phyloP scores from a whole-genome alignment of 1,139 yeast species.

The Yamadazyma epiphylla region DNA sequence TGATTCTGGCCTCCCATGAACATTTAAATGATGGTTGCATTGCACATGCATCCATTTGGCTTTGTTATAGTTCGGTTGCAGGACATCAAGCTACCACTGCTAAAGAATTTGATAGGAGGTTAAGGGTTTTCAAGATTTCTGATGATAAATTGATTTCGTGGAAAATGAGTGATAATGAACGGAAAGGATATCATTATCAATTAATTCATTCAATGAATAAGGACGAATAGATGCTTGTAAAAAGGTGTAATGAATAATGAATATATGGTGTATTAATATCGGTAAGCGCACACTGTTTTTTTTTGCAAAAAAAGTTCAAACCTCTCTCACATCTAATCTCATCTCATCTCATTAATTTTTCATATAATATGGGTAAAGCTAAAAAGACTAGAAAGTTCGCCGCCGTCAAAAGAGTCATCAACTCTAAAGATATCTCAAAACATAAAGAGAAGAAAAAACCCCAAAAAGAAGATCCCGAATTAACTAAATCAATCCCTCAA shows the following conservation, averaged over 20 bases:
- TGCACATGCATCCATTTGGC: constrained; percentile 24
- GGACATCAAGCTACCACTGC: constrained; percentile 37
- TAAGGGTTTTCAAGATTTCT: constrained; percentile 33
- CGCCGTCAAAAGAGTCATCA: constrained; percentile 77
- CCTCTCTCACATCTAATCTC: too few relatives aligned
- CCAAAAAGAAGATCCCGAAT: constrained; percentile 58
- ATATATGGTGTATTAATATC: too few relatives aligned
- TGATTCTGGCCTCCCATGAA: constrained; percentile 51
- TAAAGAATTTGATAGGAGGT: constrained; percentile 24
- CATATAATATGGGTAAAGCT: constrained; percentile 78
- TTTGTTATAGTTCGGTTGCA: constrained; percentile 38
- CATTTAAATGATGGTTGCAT: constrained; percentile 56
- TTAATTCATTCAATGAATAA: constrained; percentile 16
- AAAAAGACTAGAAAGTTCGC: constrained; percentile 94
- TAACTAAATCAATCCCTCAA: constrained; percentile 84
- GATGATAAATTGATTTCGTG: constrained; percentile 30
- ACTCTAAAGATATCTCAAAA: constrained; percentile 68
- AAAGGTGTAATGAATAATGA: too few relatives aligned
- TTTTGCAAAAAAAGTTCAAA: too few relatives aligned
- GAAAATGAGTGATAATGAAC: constrained; percentile 32
- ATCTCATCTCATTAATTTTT: constrained; percentile 6
- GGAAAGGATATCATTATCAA: constrained; percentile 32
- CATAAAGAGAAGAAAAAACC: constrained; percentile 20
- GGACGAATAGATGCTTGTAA: neutral
- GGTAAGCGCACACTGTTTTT: too few relatives aligned